phyloP scores from a whole-genome alignment of 2,329 filamentous ascomycete genomes.

The Seiridium cupressi region DNA sequence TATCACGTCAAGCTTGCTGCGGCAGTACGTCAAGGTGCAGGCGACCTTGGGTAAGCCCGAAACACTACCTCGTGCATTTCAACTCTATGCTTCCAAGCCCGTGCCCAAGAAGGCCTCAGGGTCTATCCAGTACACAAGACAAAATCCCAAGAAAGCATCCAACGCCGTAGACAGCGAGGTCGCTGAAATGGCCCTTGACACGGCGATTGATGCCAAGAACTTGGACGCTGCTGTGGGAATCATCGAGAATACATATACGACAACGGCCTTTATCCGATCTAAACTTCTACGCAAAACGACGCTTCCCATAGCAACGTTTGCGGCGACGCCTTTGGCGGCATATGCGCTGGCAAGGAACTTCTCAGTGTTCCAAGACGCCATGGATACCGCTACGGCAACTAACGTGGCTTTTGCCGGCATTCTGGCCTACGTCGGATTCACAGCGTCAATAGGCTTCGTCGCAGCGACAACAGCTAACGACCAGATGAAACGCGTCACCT shows the following conservation, averaged over 20 bases:
- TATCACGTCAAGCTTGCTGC: constrained; percentile 71
- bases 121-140: constrained; percentile 56
- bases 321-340: constrained; percentile 62
- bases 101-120: constrained; percentile 60
- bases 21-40: constrained; percentile 75
- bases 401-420: constrained; percentile 77
- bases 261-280: constrained; percentile 63
- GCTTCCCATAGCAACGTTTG: constrained; percentile 55
- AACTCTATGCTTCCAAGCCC: constrained; percentile 82
- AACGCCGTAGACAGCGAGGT: constrained; percentile 71
- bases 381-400: constrained; percentile 74
- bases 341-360: constrained; percentile 71
- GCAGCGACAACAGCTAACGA: constrained; percentile 87
- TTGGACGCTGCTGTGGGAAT: constrained; percentile 75
- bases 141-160: constrained; percentile 66
- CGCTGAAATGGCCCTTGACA: constrained; percentile 72
- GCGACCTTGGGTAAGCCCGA: constrained; percentile 69
- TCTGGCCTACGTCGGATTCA: constrained; percentile 78
- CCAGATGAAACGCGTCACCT: constrained; percentile 91
- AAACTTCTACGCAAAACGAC: constrained; percentile 66
- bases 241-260: constrained; percentile 66
- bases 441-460: constrained; percentile 77
- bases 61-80: constrained; percentile 75
- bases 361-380: constrained; percentile 66
- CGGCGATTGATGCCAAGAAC: constrained; percentile 77